A percentile compares a stretch with the other conserved stretches of the same genome.
These are phyloP conservation scores for Psidium friedrichsthalianum DNA, from an alignment of 345 rosid species.

Conservation along the genomic window DNA sequence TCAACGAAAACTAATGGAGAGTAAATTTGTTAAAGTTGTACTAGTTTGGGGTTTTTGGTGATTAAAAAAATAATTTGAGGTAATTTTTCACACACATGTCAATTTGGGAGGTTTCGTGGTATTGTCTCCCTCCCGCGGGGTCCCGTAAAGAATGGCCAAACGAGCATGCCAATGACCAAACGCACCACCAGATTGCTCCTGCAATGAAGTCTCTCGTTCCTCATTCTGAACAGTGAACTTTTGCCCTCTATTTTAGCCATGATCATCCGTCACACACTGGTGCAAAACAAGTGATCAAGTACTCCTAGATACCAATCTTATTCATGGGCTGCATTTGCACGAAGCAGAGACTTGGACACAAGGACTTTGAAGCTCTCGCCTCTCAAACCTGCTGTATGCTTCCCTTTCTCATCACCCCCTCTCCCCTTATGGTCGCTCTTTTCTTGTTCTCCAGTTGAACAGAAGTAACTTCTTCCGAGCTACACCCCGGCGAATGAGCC, in stretches of 20 bases:
- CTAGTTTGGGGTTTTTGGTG: too few species aligned
- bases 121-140: too few species aligned
- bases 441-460: not conserved
- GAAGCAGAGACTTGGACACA: constrained; percentile 6
- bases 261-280: not conserved
- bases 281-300: not conserved
- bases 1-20: too few species aligned
- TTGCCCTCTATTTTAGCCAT: not conserved
- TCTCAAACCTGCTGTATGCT: constrained; percentile 15
- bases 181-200: too few species aligned
- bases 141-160: too few species aligned
- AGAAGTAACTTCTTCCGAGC: not conserved
- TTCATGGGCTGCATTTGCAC: constrained; percentile 18
- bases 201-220: too few species aligned
- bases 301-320: too few species aligned
- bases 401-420: not conserved
- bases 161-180: too few species aligned
- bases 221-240: not conserved
- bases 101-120: too few species aligned
- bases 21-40: too few species aligned
- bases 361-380: constrained; percentile 17
- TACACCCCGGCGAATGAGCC: not conserved
- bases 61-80: too few species aligned
- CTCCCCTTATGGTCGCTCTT: not conserved
- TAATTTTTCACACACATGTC: too few species aligned